These are phyloP conservation scores for Entomortierella chlamydospora DNA, from an alignment of 192 early-diverging fungal genomes.

Conservation along the genomic window DNA sequence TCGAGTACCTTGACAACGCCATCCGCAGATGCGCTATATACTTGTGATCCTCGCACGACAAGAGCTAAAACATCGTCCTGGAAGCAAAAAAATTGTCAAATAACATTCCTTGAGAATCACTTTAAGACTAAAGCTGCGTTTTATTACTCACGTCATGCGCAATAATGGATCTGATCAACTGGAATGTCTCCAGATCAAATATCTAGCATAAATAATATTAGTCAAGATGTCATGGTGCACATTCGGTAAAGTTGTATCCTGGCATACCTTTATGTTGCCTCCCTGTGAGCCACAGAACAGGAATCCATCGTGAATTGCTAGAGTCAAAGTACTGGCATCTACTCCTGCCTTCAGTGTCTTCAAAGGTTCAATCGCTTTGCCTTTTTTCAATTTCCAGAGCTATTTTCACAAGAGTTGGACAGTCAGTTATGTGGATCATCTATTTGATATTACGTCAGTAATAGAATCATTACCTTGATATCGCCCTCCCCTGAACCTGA, in stretches of 20 bases:
- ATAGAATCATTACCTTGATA: constrained; percentile 57
- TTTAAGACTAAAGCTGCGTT: not conserved
- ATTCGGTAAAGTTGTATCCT: not conserved
- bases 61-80: constrained; percentile 73
- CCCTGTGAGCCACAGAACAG: constrained; percentile 81
- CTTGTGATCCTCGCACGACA: constrained; percentile 48
- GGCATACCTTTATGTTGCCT: constrained; percentile 72
- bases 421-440: not conserved
- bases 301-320: constrained; percentile 75
- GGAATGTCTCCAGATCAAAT: constrained; percentile 80
- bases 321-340: constrained; percentile 67
- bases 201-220: constrained; percentile 45
- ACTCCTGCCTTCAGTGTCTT: constrained; percentile 48
- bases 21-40: constrained; percentile 77
- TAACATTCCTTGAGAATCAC: not conserved
- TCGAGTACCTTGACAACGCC: constrained; percentile 67
- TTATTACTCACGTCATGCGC: constrained; percentile 59
- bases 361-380: constrained; percentile 48
- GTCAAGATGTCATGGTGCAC: not conserved
- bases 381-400: constrained; percentile 48
- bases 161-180: constrained; percentile 65
- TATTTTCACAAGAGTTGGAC: not conserved
- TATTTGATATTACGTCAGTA: too few species aligned
- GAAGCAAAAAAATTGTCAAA: not conserved
- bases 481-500: constrained; percentile 78